These are phyloP conservation scores for Atkinsonella texensis DNA, from an alignment of 2,329 filamentous ascomycete species.

Conservation along the genomic window DNA sequence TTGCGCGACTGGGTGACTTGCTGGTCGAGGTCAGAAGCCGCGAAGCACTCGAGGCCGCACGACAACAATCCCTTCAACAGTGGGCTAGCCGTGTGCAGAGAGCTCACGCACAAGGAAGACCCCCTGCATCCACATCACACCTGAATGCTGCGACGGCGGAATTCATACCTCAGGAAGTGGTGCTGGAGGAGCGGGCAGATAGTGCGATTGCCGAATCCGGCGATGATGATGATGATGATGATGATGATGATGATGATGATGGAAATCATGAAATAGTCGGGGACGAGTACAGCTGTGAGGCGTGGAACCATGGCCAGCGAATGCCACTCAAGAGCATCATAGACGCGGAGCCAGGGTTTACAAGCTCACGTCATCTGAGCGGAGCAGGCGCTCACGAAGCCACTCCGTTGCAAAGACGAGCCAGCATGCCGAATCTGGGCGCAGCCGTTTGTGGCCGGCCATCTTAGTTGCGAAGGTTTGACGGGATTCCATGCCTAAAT, in stretches of 20 bases:
- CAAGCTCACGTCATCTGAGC: not conserved
- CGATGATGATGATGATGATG: too few species aligned
- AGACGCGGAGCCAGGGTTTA: not conserved
- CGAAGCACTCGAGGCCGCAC: conserved; percentile 25
- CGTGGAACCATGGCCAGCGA: not conserved
- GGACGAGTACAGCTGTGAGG: not conserved
- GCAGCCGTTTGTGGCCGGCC: not conserved
- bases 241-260: too few species aligned
- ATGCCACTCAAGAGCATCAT: not conserved
- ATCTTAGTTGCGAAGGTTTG: not conserved
- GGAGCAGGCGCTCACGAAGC: not conserved
- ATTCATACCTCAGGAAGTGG: conserved; percentile 17
- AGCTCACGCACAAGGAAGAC: not conserved
- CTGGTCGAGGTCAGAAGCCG: conserved; percentile 35
- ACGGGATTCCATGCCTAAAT: too few species aligned
- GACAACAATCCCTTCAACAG: conserved; percentile 10
- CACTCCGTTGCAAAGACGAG: not conserved
- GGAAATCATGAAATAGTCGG: not conserved
- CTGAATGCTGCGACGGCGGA: conserved; percentile 18
- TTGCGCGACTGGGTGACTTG: conserved; percentile 35
- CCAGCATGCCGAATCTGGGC: conserved; percentile 2
- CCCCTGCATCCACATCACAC: conserved; percentile 7
- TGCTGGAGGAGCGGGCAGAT: not conserved
- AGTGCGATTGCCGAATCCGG: not conserved
- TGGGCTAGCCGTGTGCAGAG: not conserved